phyloP scores from a whole-genome alignment of 805 yeast genomes.

The Lipomyces kockii region DNA sequence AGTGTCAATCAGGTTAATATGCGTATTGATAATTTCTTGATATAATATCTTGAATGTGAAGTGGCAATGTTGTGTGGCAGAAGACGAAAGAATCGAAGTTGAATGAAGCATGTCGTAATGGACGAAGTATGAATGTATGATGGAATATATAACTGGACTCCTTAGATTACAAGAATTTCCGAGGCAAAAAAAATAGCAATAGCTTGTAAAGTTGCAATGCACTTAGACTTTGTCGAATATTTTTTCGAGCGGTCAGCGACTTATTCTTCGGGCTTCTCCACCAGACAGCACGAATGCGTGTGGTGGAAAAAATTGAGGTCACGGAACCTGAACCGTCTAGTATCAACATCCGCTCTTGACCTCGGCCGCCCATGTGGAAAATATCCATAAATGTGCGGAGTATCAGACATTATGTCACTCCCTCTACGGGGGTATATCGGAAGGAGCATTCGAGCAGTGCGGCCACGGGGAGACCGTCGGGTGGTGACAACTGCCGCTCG shows the following conservation, averaged over 20 bases:
- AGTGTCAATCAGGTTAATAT: too few relatives aligned
- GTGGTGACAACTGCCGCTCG: conserved; percentile 14
- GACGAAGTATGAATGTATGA: too few relatives aligned
- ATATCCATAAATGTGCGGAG: neutral
- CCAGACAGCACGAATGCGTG: neutral
- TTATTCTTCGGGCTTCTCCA: neutral
- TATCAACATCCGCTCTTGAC: neutral
- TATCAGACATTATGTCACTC: neutral
- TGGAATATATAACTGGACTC: too few relatives aligned
- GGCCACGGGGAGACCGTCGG: neutral
- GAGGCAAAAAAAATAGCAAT: too few relatives aligned
- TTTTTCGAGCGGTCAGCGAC: neutral
- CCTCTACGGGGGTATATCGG: neutral
- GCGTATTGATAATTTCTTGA: neutral
- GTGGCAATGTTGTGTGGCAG: neutral
- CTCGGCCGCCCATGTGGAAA: neutral
- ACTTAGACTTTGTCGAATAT: too few relatives aligned
- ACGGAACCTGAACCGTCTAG: neutral
- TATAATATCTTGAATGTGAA: neutral
- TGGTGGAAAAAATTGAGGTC: neutral
- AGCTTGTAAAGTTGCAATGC: too few relatives aligned
- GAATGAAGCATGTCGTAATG: too few relatives aligned
- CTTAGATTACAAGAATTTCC: too few relatives aligned
- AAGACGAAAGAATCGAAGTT: neutral
- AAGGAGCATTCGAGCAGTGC: neutral